Base-by-base conservation (phyloP, 768 basidiomycete genomes). In the Boletus fagicola region DNA sequence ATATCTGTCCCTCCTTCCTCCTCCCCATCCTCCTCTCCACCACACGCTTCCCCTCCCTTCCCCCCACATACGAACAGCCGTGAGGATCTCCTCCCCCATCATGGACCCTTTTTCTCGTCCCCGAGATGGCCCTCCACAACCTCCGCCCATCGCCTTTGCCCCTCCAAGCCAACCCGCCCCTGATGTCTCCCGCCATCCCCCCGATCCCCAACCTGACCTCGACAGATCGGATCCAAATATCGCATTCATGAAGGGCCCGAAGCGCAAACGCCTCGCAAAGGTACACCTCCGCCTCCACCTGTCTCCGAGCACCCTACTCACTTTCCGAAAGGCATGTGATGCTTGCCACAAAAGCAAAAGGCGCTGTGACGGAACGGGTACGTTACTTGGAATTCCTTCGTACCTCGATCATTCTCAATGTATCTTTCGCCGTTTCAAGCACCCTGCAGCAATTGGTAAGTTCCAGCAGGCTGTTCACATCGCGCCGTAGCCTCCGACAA, bases 261-360 rank as follows among this genome's bases (percentile, higher is more conserved):
- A 83, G 64, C 77, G 80, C 44, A 82, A 82, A 59, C 79, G 80
- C 7, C 74, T 82, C 10, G 78, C 79, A 58, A 82, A 82, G 77
- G 80, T 78, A 47, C 44, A 71, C 60, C 22, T 40, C 26, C 38
- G 48, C 30, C 50, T 33, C 51, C 31, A 51, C 26, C 42, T 20
- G 26, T 44, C 48, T 49, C 53, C 39, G 42, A 31, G 15, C 52
- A 26, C 11, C 40, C 39, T 50, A 16, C 47, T 60, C 54, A 70
- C 54, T 11, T 33, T 48, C 49, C 48, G n/a, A 35, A 56, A 82
- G 80, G 80, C 90, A 49, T 92, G 90, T 72, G 87, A 90, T 72
- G 86, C 87, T 52, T 92, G 90, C 69, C 91, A 92, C 69, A 90
- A 88, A 71, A 86, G 84, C 74, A 92, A 92, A 68, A 83, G 90